A percentile compares a stretch with the other conserved stretches of the same genome.
phyloP scores from a whole-genome alignment of 2,329 filamentous ascomycete species.

The Sodiomyces alkalinus region DNA sequence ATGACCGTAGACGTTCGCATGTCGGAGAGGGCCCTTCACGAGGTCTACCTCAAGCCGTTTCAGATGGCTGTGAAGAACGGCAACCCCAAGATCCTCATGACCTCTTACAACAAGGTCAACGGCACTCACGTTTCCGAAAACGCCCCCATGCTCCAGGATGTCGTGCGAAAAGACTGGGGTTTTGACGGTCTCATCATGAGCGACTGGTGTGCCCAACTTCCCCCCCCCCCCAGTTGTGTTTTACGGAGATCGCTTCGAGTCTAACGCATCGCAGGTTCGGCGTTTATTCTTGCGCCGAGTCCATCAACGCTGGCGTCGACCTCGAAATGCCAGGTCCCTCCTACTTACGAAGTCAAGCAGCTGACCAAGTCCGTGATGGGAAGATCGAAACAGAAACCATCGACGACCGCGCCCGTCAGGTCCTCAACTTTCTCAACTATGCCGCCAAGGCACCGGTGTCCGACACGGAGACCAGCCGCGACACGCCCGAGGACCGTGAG shows the following conservation, averaged over 20 bases:
- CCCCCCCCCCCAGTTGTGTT: too few species aligned
- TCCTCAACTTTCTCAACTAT: conserved; percentile 15
- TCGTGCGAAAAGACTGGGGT: conserved; percentile 5
- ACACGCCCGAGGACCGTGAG: conserved; percentile 1
- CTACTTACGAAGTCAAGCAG: neutral
- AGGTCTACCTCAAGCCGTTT: conserved; percentile 50
- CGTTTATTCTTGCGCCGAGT: conserved; percentile 12
- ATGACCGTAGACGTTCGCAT: conserved; percentile 29
- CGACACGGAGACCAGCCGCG: neutral
- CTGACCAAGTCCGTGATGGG: conserved; percentile 1
- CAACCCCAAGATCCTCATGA: conserved; percentile 41
- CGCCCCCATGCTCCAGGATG: conserved; percentile 1
- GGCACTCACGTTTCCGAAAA: conserved; percentile 16
- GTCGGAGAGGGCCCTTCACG: conserved; percentile 38
- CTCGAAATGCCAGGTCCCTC: conserved; percentile 21
- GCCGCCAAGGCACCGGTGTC: conserved; percentile 1
- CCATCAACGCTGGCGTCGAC: conserved; percentile 13
- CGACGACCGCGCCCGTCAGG: conserved; percentile 10
- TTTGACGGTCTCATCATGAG: conserved; percentile 6
- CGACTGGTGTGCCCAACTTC: conserved; percentile 4
- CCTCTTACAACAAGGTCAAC: conserved; percentile 39
- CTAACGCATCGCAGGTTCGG: conserved; percentile 10
- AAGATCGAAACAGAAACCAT: conserved; percentile 2
- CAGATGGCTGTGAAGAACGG: conserved; percentile 42
- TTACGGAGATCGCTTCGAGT: too few species aligned